Evolutionary conservation across 352 stramenopile species (phyloP).

Genomic region (Pythium vanterpoolii): DNA sequence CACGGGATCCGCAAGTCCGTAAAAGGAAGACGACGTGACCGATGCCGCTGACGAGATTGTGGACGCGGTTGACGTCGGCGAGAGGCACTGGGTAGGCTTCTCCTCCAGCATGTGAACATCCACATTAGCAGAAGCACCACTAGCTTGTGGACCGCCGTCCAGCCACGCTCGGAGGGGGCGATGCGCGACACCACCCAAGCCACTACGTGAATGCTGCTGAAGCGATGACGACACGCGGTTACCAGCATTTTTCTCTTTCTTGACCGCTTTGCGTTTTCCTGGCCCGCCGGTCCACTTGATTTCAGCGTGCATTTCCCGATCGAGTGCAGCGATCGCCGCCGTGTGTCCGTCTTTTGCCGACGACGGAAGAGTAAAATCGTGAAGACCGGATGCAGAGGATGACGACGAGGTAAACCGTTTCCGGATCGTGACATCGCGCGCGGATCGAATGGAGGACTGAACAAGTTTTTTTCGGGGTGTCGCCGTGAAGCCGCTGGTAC

Average conservation of each 20-base stretch:
- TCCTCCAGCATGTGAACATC: conserved; percentile 25
- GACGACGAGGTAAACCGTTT: conserved; percentile 9
- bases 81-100: conserved; percentile 22
- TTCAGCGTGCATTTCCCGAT: conserved; percentile 14
- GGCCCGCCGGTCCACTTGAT: conserved; percentile 26
- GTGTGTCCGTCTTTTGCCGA: not conserved
- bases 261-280: conserved; percentile 25
- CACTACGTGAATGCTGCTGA: conserved; percentile 1
- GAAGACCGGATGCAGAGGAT: conserved; percentile 1
- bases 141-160: not conserved
- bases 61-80: conserved; percentile 38
- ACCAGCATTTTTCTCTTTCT: conserved; percentile 29
- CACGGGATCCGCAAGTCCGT: conserved; percentile 54
- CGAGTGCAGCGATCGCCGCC: not conserved
- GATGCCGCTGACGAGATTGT: conserved; percentile 37
- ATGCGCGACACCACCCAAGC: not conserved
- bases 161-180: conserved; percentile 12
- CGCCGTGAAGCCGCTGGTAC: not conserved
- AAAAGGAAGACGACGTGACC: conserved; percentile 35
- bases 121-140: not conserved
- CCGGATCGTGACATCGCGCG: conserved; percentile 10
- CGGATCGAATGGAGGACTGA: conserved; percentile 15
- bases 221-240: not conserved
- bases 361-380: conserved; percentile 13
- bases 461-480: conserved; percentile 12